These are phyloP conservation scores for Stemphylium beticola DNA, from an alignment of 2,329 filamentous ascomycete species.

Conservation along the genomic window DNA sequence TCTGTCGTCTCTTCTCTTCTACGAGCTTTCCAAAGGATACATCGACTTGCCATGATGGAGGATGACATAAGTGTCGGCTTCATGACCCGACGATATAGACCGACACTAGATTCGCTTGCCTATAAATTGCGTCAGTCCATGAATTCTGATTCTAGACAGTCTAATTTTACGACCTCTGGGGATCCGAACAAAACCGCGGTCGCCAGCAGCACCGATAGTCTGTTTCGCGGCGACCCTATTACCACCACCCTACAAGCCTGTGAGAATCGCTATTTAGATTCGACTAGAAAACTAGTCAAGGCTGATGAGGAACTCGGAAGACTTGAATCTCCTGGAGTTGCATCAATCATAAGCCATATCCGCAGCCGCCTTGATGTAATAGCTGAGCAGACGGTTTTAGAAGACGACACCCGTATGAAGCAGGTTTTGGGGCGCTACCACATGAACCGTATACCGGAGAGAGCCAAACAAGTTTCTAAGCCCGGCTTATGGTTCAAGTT, in stretches of 20 bases:
- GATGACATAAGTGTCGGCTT: background rate
- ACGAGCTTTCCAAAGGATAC: background rate
- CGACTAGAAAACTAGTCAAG: background rate
- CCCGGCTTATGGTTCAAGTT: slow-evolving; percentile 1
- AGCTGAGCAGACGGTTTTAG: background rate
- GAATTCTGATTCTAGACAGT: background rate
- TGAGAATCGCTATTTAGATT: background rate
- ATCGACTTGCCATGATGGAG: background rate
- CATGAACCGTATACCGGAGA: background rate
- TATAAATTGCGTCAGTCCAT: background rate
- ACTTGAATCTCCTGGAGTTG: background rate
- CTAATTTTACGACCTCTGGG: background rate
- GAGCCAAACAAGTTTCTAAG: background rate
- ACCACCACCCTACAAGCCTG: background rate
- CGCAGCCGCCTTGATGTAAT: slow-evolving; percentile 4
- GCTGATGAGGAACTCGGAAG: background rate
- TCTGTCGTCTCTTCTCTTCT: background rate
- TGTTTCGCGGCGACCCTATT: background rate
- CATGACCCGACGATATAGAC: background rate
- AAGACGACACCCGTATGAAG: background rate
- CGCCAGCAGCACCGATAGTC: background rate
- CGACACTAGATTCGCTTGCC: background rate
- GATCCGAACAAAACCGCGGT: background rate
- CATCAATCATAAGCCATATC: background rate
- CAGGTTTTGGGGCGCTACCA: background rate